Conservation (phyloP, 2,329 filamentous ascomycete species). For the Xylogone sp. region DNA sequence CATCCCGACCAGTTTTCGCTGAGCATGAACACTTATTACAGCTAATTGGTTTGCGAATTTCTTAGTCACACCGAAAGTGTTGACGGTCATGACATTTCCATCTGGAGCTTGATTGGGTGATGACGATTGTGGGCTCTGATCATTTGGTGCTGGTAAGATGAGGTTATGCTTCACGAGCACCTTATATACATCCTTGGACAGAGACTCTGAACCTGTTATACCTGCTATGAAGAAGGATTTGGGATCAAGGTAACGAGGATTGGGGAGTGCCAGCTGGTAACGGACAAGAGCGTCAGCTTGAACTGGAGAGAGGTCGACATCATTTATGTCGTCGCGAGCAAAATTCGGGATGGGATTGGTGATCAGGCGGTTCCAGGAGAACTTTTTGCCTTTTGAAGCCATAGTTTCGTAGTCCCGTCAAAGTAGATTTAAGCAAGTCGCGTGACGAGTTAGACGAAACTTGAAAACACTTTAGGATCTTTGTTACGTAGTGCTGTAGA, state of each 20-base stretch:
- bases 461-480: not conserved
- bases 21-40: slow-evolving; percentile 15
- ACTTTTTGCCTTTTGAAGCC: slow-evolving; percentile 2
- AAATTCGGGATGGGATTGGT: slow-evolving; percentile 15
- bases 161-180: slow-evolving; percentile 11
- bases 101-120: slow-evolving; percentile 4
- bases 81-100: slow-evolving; percentile 10
- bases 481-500: not conserved
- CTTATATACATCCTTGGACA: slow-evolving; percentile 12
- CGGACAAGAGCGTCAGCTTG: slow-evolving; percentile 15
- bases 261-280: slow-evolving; percentile 11
- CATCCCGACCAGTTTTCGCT: slow-evolving; percentile 17
- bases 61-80: slow-evolving; percentile 13
- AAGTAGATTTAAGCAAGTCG: not conserved
- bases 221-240: slow-evolving; percentile 12
- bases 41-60: slow-evolving; percentile 20
- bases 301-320: slow-evolving; percentile 12
- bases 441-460: not conserved
- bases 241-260: slow-evolving; percentile 10
- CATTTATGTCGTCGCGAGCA: slow-evolving; percentile 12
- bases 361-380: slow-evolving; percentile 16
- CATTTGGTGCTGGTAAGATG: slow-evolving; percentile 6
- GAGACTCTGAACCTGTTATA: slow-evolving; percentile 3
- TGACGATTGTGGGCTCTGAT: not conserved
- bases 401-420: not conserved